These are phyloP conservation scores for Aspergillus latus DNA, from an alignment of 2,329 filamentous ascomycete genomes.

Conservation along the genomic window DNA sequence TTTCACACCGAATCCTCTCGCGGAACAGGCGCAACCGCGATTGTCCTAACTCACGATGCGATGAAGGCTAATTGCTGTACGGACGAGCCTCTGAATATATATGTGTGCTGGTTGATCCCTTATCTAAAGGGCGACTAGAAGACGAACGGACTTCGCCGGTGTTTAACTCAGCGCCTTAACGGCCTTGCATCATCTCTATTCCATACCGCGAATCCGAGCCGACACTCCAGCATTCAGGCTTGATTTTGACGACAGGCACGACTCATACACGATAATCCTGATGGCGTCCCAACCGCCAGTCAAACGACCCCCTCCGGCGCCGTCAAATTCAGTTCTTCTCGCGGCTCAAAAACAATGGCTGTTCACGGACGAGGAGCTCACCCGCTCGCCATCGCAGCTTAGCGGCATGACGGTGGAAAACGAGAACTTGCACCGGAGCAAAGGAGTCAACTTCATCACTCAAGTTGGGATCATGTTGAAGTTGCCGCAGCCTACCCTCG, in stretches of 20 bases:
- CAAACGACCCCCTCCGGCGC: conserved; percentile 35
- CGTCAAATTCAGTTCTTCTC: conserved; percentile 51
- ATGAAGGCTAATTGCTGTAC: conserved; percentile 19
- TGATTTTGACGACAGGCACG: not conserved
- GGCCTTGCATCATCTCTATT: not conserved
- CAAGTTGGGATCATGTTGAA: conserved; percentile 92
- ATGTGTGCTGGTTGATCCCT: not conserved
- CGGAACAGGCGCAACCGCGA: conserved; percentile 4
- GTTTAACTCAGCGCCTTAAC: not conserved
- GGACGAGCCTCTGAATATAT: conserved; percentile 14
- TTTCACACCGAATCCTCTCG: not conserved
- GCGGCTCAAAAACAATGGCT: conserved; percentile 75
- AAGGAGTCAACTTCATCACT: conserved; percentile 94
- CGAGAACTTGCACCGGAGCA: conserved; percentile 77
- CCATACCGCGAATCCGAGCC: not conserved
- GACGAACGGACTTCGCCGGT: not conserved
- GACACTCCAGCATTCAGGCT: not conserved
- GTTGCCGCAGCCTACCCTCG: conserved; percentile 85
- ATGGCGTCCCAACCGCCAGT: conserved; percentile 32
- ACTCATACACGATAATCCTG: not conserved
- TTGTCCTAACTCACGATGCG: conserved; percentile 19
- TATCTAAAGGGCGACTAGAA: not conserved
- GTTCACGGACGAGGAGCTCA: conserved; percentile 79
- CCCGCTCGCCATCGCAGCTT: conserved; percentile 77
- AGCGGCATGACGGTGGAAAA: conserved; percentile 76